These are phyloP conservation scores for Rutstroemia sp. DNA, from an alignment of 2,329 filamentous ascomycete genomes.

Conservation along the genomic window DNA sequence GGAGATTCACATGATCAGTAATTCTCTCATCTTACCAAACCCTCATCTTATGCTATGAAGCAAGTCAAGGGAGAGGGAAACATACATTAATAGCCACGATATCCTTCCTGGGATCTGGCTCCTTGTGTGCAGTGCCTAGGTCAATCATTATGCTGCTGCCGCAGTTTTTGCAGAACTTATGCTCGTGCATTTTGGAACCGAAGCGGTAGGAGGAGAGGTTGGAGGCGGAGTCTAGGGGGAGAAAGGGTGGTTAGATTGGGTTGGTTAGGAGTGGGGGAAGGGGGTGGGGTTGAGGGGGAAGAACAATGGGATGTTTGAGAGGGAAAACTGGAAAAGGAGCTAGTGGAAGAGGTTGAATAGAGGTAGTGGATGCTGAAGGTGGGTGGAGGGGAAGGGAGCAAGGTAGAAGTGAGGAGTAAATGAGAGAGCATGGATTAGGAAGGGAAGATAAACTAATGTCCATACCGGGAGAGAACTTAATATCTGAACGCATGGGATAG, in stretches of 20 bases:
- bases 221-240: background rate
- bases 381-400: background rate
- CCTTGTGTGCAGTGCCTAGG: constrained; percentile 1
- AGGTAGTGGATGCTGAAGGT: background rate
- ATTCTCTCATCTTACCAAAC: background rate
- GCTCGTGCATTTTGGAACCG: constrained; percentile 10
- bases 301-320: background rate
- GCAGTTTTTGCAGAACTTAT: constrained; percentile 21
- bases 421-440: too few species aligned
- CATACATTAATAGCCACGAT: constrained; percentile 20
- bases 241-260: background rate
- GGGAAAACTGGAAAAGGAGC: background rate
- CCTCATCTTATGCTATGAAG: background rate
- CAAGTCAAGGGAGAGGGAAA: background rate
- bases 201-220: constrained; percentile 14
- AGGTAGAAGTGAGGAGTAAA: background rate
- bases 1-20: background rate
- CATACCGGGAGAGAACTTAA: constrained; percentile 13
- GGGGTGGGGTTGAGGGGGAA: background rate
- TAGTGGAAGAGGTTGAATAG: background rate
- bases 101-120: constrained; percentile 17
- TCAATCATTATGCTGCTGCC: constrained; percentile 20
- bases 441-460: background rate
- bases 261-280: background rate
- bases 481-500: constrained; percentile 20